Percentiles rank a stretch among this genome's conserved stretches.
phyloP scores from a whole-genome alignment of 257 asterid species.

The Nicotiana tabacum region DNA sequence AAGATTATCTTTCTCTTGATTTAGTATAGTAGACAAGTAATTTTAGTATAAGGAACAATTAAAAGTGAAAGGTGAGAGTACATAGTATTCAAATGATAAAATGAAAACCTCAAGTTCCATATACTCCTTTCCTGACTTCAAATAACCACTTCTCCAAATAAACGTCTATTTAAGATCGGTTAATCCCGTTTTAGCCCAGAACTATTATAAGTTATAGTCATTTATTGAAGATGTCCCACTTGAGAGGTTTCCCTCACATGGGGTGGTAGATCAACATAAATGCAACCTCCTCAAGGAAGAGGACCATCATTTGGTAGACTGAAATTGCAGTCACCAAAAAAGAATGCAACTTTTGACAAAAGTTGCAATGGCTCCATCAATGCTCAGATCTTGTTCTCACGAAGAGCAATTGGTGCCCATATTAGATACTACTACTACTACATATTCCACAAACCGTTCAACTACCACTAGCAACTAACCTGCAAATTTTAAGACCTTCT shows the following conservation, averaged over 20 bases:
- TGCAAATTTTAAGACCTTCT: conserved; percentile 27
- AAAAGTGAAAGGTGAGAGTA: too few species aligned
- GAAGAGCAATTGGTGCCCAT: background rate
- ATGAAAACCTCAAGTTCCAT: too few species aligned
- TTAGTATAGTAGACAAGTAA: too few species aligned
- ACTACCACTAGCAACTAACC: conserved; percentile 30
- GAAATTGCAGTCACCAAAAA: background rate
- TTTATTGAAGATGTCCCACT: background rate
- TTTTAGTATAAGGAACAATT: too few species aligned
- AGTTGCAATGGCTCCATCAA: background rate
- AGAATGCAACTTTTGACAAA: conserved; percentile 20
- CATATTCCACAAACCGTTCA: conserved; percentile 21
- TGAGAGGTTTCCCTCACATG: conserved; percentile 31
- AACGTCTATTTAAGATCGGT: background rate
- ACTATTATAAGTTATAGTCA: background rate
- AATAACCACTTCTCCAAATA: too few species aligned
- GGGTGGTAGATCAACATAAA: conserved; percentile 20
- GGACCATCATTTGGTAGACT: conserved; percentile 12
- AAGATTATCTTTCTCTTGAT: too few species aligned
- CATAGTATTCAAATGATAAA: too few species aligned
- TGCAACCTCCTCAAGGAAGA: background rate
- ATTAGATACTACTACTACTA: too few species aligned
- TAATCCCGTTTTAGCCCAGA: background rate
- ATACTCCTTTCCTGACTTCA: too few species aligned
- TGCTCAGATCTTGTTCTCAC: background rate